These are phyloP conservation scores for Cephalotrichum gorgonifer DNA, from an alignment of 2,329 filamentous ascomycete genomes.

Conservation along the genomic window DNA sequence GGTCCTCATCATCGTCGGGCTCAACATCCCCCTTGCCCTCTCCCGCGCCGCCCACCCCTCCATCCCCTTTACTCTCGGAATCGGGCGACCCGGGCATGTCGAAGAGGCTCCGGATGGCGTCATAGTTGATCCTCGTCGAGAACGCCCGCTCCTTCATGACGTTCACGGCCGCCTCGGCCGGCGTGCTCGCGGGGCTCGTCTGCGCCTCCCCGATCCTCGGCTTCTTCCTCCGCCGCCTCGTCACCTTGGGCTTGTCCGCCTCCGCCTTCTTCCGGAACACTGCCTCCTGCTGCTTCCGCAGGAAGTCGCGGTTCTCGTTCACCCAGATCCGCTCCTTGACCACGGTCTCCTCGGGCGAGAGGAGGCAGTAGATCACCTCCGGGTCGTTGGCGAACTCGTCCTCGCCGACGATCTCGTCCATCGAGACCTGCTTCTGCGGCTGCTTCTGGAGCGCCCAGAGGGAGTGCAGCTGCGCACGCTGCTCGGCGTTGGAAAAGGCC, in stretches of 20 bases:
- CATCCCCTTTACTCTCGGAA: slow-evolving; percentile 38
- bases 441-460: slow-evolving; percentile 38
- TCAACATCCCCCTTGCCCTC: slow-evolving; percentile 21
- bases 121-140: slow-evolving; percentile 69
- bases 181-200: slow-evolving; percentile 53
- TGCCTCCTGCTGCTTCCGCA: slow-evolving; percentile 78
- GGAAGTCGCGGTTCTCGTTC: slow-evolving; percentile 87
- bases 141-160: slow-evolving; percentile 59
- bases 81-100: slow-evolving; percentile 31
- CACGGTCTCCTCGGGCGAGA: slow-evolving; percentile 62
- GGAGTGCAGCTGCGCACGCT: slow-evolving; percentile 42
- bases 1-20: slow-evolving; percentile 22
- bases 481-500: slow-evolving; percentile 46
- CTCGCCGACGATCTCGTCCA: slow-evolving; percentile 58
- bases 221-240: slow-evolving; percentile 42
- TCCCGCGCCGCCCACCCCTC: slow-evolving; percentile 15
- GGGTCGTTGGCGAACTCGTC: slow-evolving; percentile 84
- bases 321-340: slow-evolving; percentile 92
- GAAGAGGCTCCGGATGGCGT: slow-evolving; percentile 49
- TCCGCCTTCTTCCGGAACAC: slow-evolving; percentile 62
- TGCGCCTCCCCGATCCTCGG: slow-evolving; percentile 55
- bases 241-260: slow-evolving; percentile 44
- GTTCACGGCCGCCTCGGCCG: slow-evolving; percentile 58
- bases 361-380: slow-evolving; percentile 71
- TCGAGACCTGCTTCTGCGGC: slow-evolving; percentile 37